Evolutionary conservation across 441 rosid genomes (phyloP), one percentile per base, ranked within the genome.

Genomic region (Populus tomentosa): DNA sequence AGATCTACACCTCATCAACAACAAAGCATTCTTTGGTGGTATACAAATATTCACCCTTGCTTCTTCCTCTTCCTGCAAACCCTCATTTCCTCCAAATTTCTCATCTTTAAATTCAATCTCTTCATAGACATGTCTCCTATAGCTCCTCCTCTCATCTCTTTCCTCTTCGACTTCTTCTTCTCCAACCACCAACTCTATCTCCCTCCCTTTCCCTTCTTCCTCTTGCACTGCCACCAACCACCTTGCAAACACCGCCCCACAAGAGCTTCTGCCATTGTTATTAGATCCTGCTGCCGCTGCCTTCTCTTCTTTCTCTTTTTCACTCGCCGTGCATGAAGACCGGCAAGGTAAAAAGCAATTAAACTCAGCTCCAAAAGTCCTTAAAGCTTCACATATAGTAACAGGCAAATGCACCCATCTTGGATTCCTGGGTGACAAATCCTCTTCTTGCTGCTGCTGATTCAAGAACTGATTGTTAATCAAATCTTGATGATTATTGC

Each of bases 1-100:
- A 83, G 97, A 93, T 91, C 97, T 90, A 76, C 98, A 95, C 72
- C 98, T 84, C 99, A 95, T 95, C 79, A 93, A 53, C 79, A 93
- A 82, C 73, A 95, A 85, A 59, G 99, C 98, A 72, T 93, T 95
- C 88, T 92, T 93, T 1, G 99, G 97, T 36, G 99, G 97, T 26
- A 90, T 71, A 81, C 93, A 90, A 4, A 89, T 80, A 65, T 89
- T 88, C 30, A 88, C 87, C 61, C 90, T 78, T 9, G 82, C 89
- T 82, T 84, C 91, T 82, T 84, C 91, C 72, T 85, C 94, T 38
- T 83, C 90, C 46, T 42, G 30, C 46, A 80, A 76, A 53, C 35
- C 84, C 66, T 76, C 89, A 73, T 79, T 78, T 33, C 26, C 80
- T 3, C 73, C 78, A 76, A 73, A 73, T 61, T 83, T 82, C 14